phyloP scores from a whole-genome alignment of 2,329 filamentous ascomycete species.

The Epichloe aotearoae region DNA sequence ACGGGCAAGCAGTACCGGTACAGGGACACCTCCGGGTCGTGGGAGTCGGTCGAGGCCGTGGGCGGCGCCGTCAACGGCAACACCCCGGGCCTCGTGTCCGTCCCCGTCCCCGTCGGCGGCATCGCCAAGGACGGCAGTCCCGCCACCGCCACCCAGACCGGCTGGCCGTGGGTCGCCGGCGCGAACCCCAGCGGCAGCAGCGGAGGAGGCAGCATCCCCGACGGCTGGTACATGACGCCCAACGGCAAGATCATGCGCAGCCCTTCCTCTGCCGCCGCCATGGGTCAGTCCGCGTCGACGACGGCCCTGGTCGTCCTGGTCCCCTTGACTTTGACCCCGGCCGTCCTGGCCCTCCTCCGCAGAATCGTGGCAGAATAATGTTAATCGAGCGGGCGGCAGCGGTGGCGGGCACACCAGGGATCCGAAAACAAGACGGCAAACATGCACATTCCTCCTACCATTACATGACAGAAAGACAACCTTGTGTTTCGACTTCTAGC shows the following conservation, averaged over 20 bases:
- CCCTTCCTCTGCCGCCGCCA: slow-evolving; percentile 20
- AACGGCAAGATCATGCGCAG: slow-evolving; percentile 69
- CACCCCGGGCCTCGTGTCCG: slow-evolving; percentile 46
- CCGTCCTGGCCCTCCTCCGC: slow-evolving; percentile 12
- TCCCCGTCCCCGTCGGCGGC: slow-evolving; percentile 57
- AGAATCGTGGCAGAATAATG: slow-evolving; percentile 2
- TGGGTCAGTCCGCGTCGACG: slow-evolving; percentile 3
- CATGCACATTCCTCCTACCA: neutral
- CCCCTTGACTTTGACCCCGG: slow-evolving; percentile 3
- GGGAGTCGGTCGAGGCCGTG: slow-evolving; percentile 70
- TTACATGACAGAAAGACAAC: neutral
- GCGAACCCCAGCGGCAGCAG: slow-evolving; percentile 32
- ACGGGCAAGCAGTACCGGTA: slow-evolving; percentile 80
- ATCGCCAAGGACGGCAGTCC: slow-evolving; percentile 44
- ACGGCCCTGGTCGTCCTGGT: slow-evolving; percentile 15
- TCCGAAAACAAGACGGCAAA: neutral
- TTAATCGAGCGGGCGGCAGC: neutral
- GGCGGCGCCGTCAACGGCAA: slow-evolving; percentile 65
- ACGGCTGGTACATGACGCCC: slow-evolving; percentile 67
- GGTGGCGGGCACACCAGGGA: neutral
- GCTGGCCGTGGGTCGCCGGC: slow-evolving; percentile 54
- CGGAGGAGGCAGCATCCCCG: slow-evolving; percentile 46
- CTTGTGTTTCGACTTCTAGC: neutral
- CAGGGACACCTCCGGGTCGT: slow-evolving; percentile 61
- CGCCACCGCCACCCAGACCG: slow-evolving; percentile 41